Evolutionary conservation across 2,329 filamentous ascomycete species (phyloP).

Genomic region (Chaetomium strumarium): DNA sequence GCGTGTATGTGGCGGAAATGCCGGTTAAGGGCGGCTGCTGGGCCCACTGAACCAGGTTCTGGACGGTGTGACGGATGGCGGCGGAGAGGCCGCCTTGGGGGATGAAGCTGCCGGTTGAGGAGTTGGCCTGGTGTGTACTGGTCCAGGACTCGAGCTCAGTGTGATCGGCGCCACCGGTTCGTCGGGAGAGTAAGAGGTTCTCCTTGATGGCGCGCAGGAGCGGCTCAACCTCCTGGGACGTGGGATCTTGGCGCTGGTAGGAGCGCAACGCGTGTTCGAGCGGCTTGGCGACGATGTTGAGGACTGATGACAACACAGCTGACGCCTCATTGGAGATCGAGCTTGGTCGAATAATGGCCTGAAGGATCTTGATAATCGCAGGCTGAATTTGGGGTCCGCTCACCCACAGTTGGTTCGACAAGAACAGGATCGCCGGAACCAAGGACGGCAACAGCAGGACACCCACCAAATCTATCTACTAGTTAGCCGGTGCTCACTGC

Average conservation of each 20-base stretch:
- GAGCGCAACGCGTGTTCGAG: slow-evolving; percentile 61
- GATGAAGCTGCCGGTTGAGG: slow-evolving; percentile 20
- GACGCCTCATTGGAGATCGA: slow-evolving; percentile 67
- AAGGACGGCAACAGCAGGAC: slow-evolving; percentile 75
- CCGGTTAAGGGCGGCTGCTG: slow-evolving; percentile 48
- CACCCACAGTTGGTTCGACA: slow-evolving; percentile 64
- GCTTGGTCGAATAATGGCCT: slow-evolving; percentile 63
- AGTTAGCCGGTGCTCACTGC: slow-evolving; percentile 16
- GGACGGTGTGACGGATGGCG: slow-evolving; percentile 55
- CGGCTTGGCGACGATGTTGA: slow-evolving; percentile 64
- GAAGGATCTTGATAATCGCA: slow-evolving; percentile 64
- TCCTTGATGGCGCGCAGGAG: slow-evolving; percentile 61
- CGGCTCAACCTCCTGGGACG: slow-evolving; percentile 63
- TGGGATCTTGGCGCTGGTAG: slow-evolving; percentile 61
- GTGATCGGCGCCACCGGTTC: slow-evolving; percentile 56
- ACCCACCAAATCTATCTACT: slow-evolving; percentile 61
- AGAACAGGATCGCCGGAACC: slow-evolving; percentile 65
- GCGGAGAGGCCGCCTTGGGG: slow-evolving; percentile 50
- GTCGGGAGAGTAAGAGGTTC: slow-evolving; percentile 51
- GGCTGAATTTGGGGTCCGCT: slow-evolving; percentile 58
- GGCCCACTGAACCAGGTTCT: slow-evolving; percentile 62
- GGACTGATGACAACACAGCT: slow-evolving; percentile 63
- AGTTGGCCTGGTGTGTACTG: slow-evolving; percentile 30
- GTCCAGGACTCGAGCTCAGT: slow-evolving; percentile 66
- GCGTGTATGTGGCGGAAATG: slow-evolving; percentile 62